Evolutionary conservation across 768 basidiomycete species (phyloP).

Genomic region (Strobilomyces echinocephalus): DNA sequence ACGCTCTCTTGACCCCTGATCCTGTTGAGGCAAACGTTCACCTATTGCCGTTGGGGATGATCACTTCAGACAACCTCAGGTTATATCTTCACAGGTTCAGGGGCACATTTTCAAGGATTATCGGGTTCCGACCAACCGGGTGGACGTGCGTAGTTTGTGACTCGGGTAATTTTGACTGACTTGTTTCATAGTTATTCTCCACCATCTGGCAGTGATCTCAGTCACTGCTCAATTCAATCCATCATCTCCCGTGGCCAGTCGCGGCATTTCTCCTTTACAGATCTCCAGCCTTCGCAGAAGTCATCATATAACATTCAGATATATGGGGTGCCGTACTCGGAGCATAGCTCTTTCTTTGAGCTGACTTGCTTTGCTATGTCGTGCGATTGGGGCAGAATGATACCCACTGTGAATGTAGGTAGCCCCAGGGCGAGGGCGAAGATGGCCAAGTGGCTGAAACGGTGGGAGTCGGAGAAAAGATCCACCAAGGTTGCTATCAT

Average conservation of each 20-base stretch:
- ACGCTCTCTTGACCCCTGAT: constrained; percentile 70
- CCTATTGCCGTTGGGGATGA: constrained; percentile 70
- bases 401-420: constrained; percentile 91
- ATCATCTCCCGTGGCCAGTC: constrained; percentile 67
- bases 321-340: constrained; percentile 87
- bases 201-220: constrained; percentile 56
- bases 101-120: constrained; percentile 60
- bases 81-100: constrained; percentile 73
- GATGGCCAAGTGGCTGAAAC: constrained; percentile 86
- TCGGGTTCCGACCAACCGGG: constrained; percentile 91
- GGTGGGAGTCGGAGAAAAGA: constrained; percentile 82
- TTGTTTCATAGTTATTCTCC: constrained; percentile 51
- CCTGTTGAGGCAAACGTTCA: constrained; percentile 79
- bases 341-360: constrained; percentile 95
- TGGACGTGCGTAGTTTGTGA: constrained; percentile 69
- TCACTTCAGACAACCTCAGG: constrained; percentile 73
- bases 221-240: constrained; percentile 56
- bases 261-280: constrained; percentile 61
- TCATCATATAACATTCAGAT: constrained; percentile 67
- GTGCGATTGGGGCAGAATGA: constrained; percentile 80
- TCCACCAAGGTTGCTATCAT: constrained; percentile 38
- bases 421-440: constrained; percentile 68
- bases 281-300: constrained; percentile 65
- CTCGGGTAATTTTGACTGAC: not conserved
- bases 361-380: constrained; percentile 93